Evolutionary conservation across 768 basidiomycete species (phyloP), one percentile per base, ranked within the genome.

Genomic region (Leccinum incarnatum): DNA sequence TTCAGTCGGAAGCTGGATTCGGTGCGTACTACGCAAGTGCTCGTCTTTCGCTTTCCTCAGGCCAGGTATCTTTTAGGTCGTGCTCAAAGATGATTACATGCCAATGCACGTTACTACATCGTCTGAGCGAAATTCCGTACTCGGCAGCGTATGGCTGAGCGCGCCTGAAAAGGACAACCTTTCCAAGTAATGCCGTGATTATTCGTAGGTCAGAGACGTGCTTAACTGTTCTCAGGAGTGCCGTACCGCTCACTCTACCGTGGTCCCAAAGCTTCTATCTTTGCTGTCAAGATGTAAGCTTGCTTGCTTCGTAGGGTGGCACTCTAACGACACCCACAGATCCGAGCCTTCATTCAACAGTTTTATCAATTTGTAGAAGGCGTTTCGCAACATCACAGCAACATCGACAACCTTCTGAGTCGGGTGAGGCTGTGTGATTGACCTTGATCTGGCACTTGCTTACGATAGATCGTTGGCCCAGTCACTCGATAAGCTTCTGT

Each of bases 281-380:
- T n/a, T 96, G 93, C 67, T 98, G 96, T 70, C 89, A 92, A 78
- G 86, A 91, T 68, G 92, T 92, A 71, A 29, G 57, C 19, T 37
- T n/a, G 14, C 49, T 19, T 61, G 36, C 42, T 54, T 54, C 8
- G 21, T 51, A 45, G 3, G 5, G 9, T 27, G 55, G 15, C 49
- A 17, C 27, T 47, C 60, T 53, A 61, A 56, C 56, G 21, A 51
- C 42, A 14, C 29, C 47, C 27, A 29, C 76, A 96, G 86, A 90
- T 96, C 59, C 87, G 93, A 25, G 80, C 78, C 46, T 98, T 96
- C 68, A 90, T 97, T 40, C 90, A 95, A 65, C 93, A 93, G 65
- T 98, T 97, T 76, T 96, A 98, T 70, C 88, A 93, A 23, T 99
- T 98, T 72, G 86, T 95, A 0, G 97, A 99, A 65, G 96, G 96